These are phyloP conservation scores for Penicillium freii DNA, from an alignment of 2,329 filamentous ascomycete genomes.

Conservation along the genomic window DNA sequence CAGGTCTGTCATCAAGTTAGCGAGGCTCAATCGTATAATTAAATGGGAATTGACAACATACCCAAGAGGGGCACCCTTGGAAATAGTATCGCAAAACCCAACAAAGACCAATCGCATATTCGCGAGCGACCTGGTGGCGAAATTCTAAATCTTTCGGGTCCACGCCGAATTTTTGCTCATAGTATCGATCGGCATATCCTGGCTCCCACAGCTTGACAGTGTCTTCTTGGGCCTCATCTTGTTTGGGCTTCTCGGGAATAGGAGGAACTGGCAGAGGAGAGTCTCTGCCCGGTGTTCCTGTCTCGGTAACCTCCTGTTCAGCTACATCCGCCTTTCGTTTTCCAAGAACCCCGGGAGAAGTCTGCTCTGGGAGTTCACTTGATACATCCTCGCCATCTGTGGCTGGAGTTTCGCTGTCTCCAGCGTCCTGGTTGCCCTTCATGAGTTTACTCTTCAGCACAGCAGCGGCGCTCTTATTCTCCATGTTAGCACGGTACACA, in stretches of 20 bases:
- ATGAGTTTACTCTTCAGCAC: conserved; percentile 79
- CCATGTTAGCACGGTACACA: conserved; percentile 67
- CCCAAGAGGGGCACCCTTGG: conserved; percentile 94
- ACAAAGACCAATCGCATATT: conserved; percentile 91
- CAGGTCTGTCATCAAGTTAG: conserved; percentile 57
- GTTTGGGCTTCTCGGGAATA: conserved; percentile 46
- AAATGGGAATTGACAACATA: neutral
- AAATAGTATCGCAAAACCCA: conserved; percentile 98
- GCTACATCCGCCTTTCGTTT: conserved; percentile 68
- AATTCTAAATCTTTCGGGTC: conserved; percentile 79
- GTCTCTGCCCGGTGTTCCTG: conserved; percentile 58
- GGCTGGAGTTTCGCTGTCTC: conserved; percentile 25
- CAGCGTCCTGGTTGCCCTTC: conserved; percentile 29
- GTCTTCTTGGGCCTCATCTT: conserved; percentile 68
- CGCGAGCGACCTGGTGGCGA: conserved; percentile 78
- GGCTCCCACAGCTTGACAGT: conserved; percentile 91
- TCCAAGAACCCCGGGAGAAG: conserved; percentile 36
- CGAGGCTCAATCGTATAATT: neutral
- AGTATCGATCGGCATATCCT: conserved; percentile 92
- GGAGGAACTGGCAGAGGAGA: conserved; percentile 56
- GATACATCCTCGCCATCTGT: conserved; percentile 28
- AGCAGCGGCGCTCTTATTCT: conserved; percentile 93
- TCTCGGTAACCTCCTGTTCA: conserved; percentile 57
- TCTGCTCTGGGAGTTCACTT: conserved; percentile 27
- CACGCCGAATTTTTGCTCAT: conserved; percentile 92